These are phyloP conservation scores for Lophiotrema nucula DNA, from an alignment of 495 filamentous ascomycete species.

Conservation along the genomic window DNA sequence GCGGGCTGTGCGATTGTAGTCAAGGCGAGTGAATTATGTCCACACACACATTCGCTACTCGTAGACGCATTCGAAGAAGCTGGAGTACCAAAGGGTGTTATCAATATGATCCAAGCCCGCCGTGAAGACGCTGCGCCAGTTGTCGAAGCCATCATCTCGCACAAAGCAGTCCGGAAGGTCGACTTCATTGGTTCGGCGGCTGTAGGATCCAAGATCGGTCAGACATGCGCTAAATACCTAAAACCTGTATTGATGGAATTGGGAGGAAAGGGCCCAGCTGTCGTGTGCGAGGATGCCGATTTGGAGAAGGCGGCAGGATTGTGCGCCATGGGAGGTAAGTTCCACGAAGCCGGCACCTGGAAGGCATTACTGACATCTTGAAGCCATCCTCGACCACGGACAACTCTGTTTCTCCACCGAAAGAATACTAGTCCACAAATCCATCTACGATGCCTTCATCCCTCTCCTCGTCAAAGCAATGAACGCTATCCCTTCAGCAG, in stretches of 20 bases:
- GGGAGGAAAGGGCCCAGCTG: constrained; percentile 58
- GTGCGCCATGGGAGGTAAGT: constrained; percentile 46
- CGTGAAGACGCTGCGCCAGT: constrained; percentile 52
- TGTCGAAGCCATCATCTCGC: constrained; percentile 55
- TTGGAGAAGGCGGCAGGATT: constrained; percentile 53
- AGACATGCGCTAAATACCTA: constrained; percentile 57
- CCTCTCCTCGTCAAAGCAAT: constrained; percentile 49
- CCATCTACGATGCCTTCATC: constrained; percentile 64
- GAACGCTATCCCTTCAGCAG: constrained; percentile 45
- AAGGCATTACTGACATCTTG: not conserved
- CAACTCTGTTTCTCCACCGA: constrained; percentile 93
- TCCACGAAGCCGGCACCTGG: too few relatives aligned
- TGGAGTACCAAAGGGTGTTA: constrained; percentile 60
- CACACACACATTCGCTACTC: constrained; percentile 69
- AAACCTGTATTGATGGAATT: constrained; percentile 67
- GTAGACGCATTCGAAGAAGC: constrained; percentile 69
- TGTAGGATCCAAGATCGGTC: constrained; percentile 55
- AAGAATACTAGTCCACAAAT: constrained; percentile 75
- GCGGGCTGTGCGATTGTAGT: constrained; percentile 74
- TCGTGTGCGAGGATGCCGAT: constrained; percentile 59
- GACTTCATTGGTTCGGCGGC: constrained; percentile 61
- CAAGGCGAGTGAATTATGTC: constrained; percentile 74
- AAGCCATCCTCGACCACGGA: constrained; percentile 58
- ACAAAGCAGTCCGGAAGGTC: constrained; percentile 57
- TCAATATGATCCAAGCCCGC: constrained; percentile 56